These are phyloP conservation scores for Xerocomellus intermedius DNA, from an alignment of 768 basidiomycete species.

Conservation along the genomic window DNA sequence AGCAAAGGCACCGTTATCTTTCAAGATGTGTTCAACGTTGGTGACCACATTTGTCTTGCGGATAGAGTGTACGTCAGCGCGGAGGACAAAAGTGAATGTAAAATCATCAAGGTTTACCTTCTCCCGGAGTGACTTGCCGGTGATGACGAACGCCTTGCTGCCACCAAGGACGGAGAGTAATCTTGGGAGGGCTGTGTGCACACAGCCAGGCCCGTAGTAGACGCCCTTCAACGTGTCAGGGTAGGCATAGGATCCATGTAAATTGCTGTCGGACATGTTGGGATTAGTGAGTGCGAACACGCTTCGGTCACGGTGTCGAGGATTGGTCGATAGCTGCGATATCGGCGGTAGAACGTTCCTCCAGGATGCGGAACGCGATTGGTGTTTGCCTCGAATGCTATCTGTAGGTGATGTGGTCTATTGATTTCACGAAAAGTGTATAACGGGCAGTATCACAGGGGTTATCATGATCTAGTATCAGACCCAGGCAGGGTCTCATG, in stretches of 20 bases:
- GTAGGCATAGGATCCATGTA: conserved; percentile 61
- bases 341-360: conserved; percentile 4
- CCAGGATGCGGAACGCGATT: background rate
- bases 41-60: conserved; percentile 27
- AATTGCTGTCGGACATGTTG: conserved; percentile 10
- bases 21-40: conserved; percentile 43
- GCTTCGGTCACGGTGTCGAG: background rate
- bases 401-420: conserved; percentile 6
- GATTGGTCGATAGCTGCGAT: conserved; percentile 4
- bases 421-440: conserved; percentile 4
- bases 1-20: conserved; percentile 56
- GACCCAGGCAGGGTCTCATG: too few relatives aligned
- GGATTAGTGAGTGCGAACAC: background rate
- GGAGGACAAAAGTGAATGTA: background rate
- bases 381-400: background rate
- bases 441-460: conserved; percentile 1
- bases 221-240: conserved; percentile 66
- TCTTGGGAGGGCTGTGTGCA: conserved; percentile 61
- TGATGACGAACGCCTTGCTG: conserved; percentile 68
- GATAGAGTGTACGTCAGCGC: conserved; percentile 11
- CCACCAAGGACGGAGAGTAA: conserved; percentile 52
- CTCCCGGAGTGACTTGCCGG: conserved; percentile 63
- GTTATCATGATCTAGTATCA: background rate
- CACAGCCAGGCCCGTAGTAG: conserved; percentile 70
- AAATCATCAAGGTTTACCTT: conserved; percentile 42